Evolutionary conservation across 1,139 yeast genomes (phyloP).

Genomic region (Sugiyamaella grinbergsii): DNA sequence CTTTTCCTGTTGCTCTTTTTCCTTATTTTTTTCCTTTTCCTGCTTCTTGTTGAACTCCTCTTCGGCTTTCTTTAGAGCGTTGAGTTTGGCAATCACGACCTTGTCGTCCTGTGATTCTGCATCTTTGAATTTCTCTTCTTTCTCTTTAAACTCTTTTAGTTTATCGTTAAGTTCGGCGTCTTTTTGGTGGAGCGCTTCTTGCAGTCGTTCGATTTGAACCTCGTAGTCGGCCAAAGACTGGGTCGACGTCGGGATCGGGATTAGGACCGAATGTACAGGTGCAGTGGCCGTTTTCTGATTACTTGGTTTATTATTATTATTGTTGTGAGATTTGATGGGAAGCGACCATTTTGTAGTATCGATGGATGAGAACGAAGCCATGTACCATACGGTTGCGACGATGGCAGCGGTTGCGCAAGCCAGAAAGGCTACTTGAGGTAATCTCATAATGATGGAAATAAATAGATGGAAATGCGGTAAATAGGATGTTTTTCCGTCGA

Average conservation of each 20-base stretch:
- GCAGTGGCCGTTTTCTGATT: slow-evolving; percentile 2
- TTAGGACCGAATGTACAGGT: not conserved
- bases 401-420: slow-evolving; percentile 16
- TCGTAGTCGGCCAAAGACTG: slow-evolving; percentile 7
- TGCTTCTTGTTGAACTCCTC: slow-evolving; percentile 17
- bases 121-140: slow-evolving; percentile 12
- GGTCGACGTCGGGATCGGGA: slow-evolving; percentile 9
- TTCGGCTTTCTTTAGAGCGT: slow-evolving; percentile 16
- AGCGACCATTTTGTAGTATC: slow-evolving; percentile 7
- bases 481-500: no score
- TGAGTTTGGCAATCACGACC: not conserved
- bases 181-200: slow-evolving; percentile 7
- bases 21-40: slow-evolving; percentile 17
- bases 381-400: slow-evolving; percentile 16
- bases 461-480: no score
- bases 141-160: slow-evolving; percentile 6
- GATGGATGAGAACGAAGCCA: slow-evolving; percentile 11
- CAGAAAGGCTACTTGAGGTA: slow-evolving; percentile 13
- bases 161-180: slow-evolving; percentile 1
- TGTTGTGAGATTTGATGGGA: not conserved
- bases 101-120: slow-evolving; percentile 13
- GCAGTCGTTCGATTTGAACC: slow-evolving; percentile 5
- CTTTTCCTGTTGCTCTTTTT: slow-evolving; percentile 20
- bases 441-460: slow-evolving; percentile 10
- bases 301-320: not conserved